Evolutionary conservation across 768 basidiomycete genomes (phyloP), one percentile per base, ranked within the genome.

Genomic region (Lactifluus volemus): DNA sequence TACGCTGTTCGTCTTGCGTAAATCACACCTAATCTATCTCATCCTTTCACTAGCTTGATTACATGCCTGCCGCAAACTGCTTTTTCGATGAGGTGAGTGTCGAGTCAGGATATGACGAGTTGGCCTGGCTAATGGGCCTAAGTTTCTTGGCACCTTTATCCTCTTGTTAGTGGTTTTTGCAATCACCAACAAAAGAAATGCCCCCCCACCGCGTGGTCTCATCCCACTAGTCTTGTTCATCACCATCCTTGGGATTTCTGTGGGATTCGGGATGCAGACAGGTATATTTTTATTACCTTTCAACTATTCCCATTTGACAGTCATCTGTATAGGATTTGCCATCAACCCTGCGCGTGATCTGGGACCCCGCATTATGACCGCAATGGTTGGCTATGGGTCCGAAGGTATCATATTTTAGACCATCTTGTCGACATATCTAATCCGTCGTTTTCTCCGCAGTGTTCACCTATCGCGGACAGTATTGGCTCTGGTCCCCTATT

Each of bases 261-360:
- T 77, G 1, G 72, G 76, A 15, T 74, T 88, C 39, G 86, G 86
- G 11, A 80, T 83, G 78, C 75, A 88, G 65, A 88, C 86, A 5
- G 63, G 70, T 61, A 57, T 17, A 55, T 55, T 2, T n/a, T 41
- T 17, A 25, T 21, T 47, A 25, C 14, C 1, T 14, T 30, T 34
- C 32, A 14, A 7, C 9, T 12, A 7, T 9, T 10, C 29, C 15
- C 21, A 14, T 41, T 32, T 36, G n/a, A 38, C 41, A 21, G 39
- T 56, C 19, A 5, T 47, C 6, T 2, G 25, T 48, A 6, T 60
- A 79, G 83, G 80, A 49, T 84, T 77, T 63, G 82, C 85, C 5
- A 72, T 87, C 54, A 88, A 88, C 65, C 86, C 86, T 44, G 84
- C 86, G 38, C 83, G 87, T 67, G 86, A 88, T 72, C 73, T 88